phyloP scores from a whole-genome alignment of 495 filamentous ascomycete genomes.

The Penicillium parvum region DNA sequence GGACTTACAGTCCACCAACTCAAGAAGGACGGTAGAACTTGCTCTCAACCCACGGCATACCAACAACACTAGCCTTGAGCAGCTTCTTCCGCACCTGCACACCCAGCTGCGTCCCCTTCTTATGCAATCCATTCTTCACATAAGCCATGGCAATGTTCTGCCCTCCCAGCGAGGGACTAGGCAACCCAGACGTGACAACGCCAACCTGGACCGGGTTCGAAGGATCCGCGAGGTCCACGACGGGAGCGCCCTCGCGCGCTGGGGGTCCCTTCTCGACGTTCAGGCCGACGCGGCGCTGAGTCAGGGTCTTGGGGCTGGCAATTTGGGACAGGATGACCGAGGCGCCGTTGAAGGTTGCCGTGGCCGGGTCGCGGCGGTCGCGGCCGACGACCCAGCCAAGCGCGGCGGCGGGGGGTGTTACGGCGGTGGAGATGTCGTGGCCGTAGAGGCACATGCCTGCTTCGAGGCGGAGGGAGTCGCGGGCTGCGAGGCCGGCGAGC shows the following conservation, averaged over 20 bases:
- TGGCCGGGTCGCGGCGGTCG: slow-evolving; percentile 54
- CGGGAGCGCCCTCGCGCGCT: slow-evolving; percentile 81
- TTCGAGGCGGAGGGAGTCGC: slow-evolving; percentile 89
- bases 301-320: slow-evolving; percentile 61
- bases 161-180: slow-evolving; percentile 74
- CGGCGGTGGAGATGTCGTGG: slow-evolving; percentile 88
- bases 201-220: slow-evolving; percentile 45
- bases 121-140: slow-evolving; percentile 75
- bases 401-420: slow-evolving; percentile 79
- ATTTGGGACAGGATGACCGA: slow-evolving; percentile 69
- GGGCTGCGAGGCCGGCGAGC: slow-evolving; percentile 81
- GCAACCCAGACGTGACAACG: slow-evolving; percentile 84
- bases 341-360: slow-evolving; percentile 69
- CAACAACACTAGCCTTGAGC: slow-evolving; percentile 72
- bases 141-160: slow-evolving; percentile 98
- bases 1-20: background rate
- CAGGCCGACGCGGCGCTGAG: slow-evolving; percentile 72
- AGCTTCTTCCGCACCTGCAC: slow-evolving; percentile 78
- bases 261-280: slow-evolving; percentile 78
- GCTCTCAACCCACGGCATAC: slow-evolving; percentile 90
- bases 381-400: slow-evolving; percentile 84
- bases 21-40: slow-evolving; percentile 60
- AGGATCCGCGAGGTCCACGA: slow-evolving; percentile 60
- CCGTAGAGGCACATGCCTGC: slow-evolving; percentile 98
- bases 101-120: slow-evolving; percentile 77